Percentiles rank a stretch among this genome's conserved stretches.
Conservation (phyloP, 352 stramenopile species). For the Halophytophthora batemanensis region DNA sequence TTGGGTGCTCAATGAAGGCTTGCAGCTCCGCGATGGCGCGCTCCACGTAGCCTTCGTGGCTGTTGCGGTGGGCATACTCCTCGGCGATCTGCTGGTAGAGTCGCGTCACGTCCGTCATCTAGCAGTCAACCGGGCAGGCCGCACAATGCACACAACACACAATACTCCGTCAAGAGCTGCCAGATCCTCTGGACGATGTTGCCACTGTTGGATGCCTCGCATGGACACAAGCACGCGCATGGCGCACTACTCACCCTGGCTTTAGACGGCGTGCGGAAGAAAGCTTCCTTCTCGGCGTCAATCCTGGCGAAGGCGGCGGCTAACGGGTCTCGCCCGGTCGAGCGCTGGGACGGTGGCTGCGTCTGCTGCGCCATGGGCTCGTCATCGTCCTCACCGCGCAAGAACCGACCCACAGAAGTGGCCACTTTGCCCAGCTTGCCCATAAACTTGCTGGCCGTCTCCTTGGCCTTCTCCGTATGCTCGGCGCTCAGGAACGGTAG, state of each 20-base stretch:
- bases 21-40: slow-evolving; percentile 72
- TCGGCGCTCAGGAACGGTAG: slow-evolving; percentile 65
- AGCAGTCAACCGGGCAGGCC: slow-evolving; percentile 1
- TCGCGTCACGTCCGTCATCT: slow-evolving; percentile 77
- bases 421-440: slow-evolving; percentile 65
- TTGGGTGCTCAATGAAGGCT: slow-evolving; percentile 70
- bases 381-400: slow-evolving; percentile 64
- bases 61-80: slow-evolving; percentile 57
- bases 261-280: slow-evolving; percentile 71
- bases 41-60: slow-evolving; percentile 64
- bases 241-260: slow-evolving; percentile 43
- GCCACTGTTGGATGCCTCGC: background rate
- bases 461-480: slow-evolving; percentile 74
- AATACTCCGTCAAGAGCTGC: background rate
- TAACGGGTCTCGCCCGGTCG: slow-evolving; percentile 34
- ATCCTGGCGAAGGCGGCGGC: slow-evolving; percentile 48
- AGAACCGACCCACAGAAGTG: slow-evolving; percentile 56
- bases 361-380: slow-evolving; percentile 20
- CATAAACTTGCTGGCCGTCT: slow-evolving; percentile 81
- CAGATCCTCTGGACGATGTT: background rate
- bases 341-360: no score
- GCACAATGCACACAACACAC: background rate
- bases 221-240: no score
- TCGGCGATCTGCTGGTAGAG: slow-evolving; percentile 74
- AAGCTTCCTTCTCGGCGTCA: slow-evolving; percentile 51